Evolutionary conservation across 352 stramenopile species (phyloP), one percentile per base, ranked within the genome.

Genomic region (Pythium oligandrum): DNA sequence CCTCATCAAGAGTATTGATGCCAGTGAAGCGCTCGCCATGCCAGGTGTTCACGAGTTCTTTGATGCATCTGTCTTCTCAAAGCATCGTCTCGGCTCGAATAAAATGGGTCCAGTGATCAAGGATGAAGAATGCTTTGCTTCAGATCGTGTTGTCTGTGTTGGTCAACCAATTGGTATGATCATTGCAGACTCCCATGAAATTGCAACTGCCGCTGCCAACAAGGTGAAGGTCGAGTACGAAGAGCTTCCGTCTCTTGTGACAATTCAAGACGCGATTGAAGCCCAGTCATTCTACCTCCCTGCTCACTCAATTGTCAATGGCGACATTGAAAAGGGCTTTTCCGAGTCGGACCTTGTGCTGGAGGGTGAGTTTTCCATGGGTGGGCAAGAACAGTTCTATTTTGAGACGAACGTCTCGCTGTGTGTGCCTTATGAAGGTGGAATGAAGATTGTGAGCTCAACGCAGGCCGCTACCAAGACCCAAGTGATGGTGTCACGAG

Each of bases 341-440:
- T 70, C 68, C 11, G 66, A 88, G 43, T 76, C 75, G 3, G 76
- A 90, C 40, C 62, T 91, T 35, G 73, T 95, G 17, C 66, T 96
- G 3, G 83, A 96, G 46, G 95, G 95, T 26, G 86, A 92, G 9
- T 84, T 98, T 39, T 73, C 84, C 35, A 87, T 95, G 48, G 92
- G 91, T 26, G 93, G 91, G 5, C 95, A 98, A 57, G 93, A 98
- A 57, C 95, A 98, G 67, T 98, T 98, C 61, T 98, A 98, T 73
- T 88, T 98, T 26, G 92, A 98, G 66, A 96, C 88, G 7, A 93
- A 97, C 46, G 75, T 85, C 7, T 86, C 83, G 4, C 61, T 97
- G 4, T 90, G 70, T 34, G 83, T 73, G 2, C 88, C 90, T 1
- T 66, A 78, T 52, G 90, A 98, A 51, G 88, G 88, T 32, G 86